These are phyloP conservation scores for Ophiostoma novo-ulmi DNA, from an alignment of 2,329 filamentous ascomycete species.

Conservation along the genomic window DNA sequence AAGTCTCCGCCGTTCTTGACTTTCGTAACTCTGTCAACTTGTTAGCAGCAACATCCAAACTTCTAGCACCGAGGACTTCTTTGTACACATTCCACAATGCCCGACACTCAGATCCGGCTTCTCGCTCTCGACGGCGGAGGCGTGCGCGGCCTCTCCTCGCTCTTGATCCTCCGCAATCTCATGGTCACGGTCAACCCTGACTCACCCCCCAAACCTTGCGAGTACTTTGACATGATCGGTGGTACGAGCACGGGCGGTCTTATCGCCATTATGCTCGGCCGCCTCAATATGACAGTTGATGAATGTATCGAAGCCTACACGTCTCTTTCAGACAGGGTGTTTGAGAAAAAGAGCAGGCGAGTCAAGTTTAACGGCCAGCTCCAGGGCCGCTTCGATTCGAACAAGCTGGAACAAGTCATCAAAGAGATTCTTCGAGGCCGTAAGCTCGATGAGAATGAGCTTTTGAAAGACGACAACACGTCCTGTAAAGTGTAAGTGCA, in stretches of 20 bases:
- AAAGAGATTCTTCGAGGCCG: constrained; percentile 26
- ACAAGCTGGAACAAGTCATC: constrained; percentile 26
- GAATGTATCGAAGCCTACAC: background rate
- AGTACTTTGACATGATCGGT: background rate
- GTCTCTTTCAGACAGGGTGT: constrained; percentile 21
- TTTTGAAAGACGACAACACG: constrained; percentile 26
- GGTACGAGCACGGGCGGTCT: background rate
- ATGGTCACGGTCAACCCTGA: constrained; percentile 32
- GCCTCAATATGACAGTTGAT: background rate
- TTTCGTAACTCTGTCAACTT: too few relatives aligned
- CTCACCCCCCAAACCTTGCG: background rate
- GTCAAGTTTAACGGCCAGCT: constrained; percentile 26
- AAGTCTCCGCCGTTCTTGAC: too few relatives aligned
- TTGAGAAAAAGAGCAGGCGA: constrained; percentile 28
- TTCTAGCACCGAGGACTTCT: background rate
- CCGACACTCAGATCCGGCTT: constrained; percentile 26
- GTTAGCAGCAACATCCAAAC: too few relatives aligned
- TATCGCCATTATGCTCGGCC: background rate
- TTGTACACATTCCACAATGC: constrained; percentile 9
- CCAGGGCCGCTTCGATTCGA: constrained; percentile 28
- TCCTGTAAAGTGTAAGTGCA: constrained; percentile 29
- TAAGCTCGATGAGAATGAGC: constrained; percentile 25
- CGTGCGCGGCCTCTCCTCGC: constrained; percentile 35
- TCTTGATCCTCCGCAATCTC: constrained; percentile 34
- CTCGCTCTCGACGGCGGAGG: constrained; percentile 35